Conservation (phyloP, 441 rosid species). For the Euphorbia corollata region DNA sequence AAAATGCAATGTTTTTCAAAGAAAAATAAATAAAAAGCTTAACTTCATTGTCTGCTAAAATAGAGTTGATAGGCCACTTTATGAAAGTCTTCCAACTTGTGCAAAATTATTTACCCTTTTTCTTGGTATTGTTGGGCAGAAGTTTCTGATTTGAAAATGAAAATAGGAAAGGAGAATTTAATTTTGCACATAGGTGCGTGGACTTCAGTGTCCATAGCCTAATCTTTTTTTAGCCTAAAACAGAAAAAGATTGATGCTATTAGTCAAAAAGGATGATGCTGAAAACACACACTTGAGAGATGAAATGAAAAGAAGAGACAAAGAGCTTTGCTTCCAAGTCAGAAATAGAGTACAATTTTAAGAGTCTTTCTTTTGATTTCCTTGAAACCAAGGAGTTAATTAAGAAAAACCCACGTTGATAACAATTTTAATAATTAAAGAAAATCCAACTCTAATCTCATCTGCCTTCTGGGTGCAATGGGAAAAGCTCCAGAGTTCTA, state of each 20-base stretch:
- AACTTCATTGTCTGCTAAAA: background rate
- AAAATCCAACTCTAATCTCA: conserved; percentile 14
- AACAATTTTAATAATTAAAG: no score
- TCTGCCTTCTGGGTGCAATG: conserved; percentile 89
- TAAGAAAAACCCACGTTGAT: conserved; percentile 11
- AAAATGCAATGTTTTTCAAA: conserved; percentile 18
- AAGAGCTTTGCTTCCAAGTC: conserved; percentile 36
- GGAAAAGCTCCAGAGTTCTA: conserved; percentile 87
- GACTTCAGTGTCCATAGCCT: conserved; percentile 56
- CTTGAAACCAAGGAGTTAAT: conserved; percentile 33
- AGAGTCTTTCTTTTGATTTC: conserved; percentile 31
- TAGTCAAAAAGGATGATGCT: background rate
- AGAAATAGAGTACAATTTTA: conserved; percentile 36
- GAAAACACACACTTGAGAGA: conserved; percentile 18
- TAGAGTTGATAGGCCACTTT: conserved; percentile 22
- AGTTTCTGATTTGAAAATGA: conserved; percentile 23
- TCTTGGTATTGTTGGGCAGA: conserved; percentile 19
- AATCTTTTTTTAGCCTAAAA: conserved; percentile 30
- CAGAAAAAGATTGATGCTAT: conserved; percentile 19
- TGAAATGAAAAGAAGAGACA: conserved; percentile 20
- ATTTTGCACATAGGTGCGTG: conserved; percentile 23
- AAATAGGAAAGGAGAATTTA: conserved; percentile 10
- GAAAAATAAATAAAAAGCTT: no score
- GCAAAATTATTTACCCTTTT: conserved; percentile 12
- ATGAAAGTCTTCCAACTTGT: conserved; percentile 29